phyloP scores from a whole-genome alignment of 176 grass and related monocot genomes.

The Thinopyrum elongatum region DNA sequence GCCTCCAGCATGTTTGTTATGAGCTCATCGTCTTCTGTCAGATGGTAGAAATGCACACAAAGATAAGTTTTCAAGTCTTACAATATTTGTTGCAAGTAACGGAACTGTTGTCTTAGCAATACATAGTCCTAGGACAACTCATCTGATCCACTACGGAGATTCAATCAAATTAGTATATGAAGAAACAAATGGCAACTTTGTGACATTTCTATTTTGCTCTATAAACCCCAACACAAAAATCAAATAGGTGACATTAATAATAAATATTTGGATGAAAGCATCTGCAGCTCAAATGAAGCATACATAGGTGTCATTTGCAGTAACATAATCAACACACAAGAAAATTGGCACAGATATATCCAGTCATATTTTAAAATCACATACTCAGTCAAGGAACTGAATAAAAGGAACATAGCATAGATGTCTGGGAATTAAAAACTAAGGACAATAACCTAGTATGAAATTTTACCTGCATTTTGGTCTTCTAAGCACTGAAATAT shows the following conservation, averaged over 20 bases:
- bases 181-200: background rate
- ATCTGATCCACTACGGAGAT: background rate
- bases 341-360: slow-evolving; percentile 8
- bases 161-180: background rate
- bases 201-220: slow-evolving; percentile 1
- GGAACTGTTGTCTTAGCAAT: background rate
- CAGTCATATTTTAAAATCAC: background rate
- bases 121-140: slow-evolving; percentile 9
- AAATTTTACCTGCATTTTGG: slow-evolving; percentile 66
- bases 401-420: background rate
- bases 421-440: background rate
- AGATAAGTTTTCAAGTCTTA: slow-evolving; percentile 9
- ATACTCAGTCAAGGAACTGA: slow-evolving; percentile 10
- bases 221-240: background rate
- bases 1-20: slow-evolving; percentile 98
- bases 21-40: slow-evolving; percentile 95
- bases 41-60: slow-evolving; percentile 39
- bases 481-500: slow-evolving; percentile 95
- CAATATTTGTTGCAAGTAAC: slow-evolving; percentile 3
- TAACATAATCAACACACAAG: background rate
- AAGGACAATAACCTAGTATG: slow-evolving; percentile 14
- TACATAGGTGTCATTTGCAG: background rate
- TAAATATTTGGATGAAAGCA: slow-evolving; percentile 9
- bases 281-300: slow-evolving; percentile 12
- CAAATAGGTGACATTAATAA: background rate